Evolutionary conservation across 306 rosid genomes (phyloP), one percentile per base, ranked within the genome.

Genomic region (Prunus padus): DNA sequence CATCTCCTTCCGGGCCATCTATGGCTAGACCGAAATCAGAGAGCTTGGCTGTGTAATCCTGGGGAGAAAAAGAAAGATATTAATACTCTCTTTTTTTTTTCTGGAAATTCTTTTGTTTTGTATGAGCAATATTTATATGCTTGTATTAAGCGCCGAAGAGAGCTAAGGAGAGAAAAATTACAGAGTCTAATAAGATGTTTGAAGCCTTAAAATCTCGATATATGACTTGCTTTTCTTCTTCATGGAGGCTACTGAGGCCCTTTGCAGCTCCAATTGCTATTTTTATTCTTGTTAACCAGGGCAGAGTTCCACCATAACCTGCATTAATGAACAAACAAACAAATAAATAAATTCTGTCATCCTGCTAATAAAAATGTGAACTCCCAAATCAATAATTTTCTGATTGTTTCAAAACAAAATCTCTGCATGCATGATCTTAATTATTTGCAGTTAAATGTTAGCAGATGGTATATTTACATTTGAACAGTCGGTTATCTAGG

Each of bases 21-120:
- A 84, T 89, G 55, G 99, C 99, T 33, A 95, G 85, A 40, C 99
- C 99, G 1, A 95, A 95, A 84, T 95, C 99, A 1, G 97, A 92
- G 30, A 95, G 90, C 84, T 92, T 95, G 12, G 98, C 87, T 54
- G 77, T 85, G 81, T 76, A 92, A 81, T 95, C 92, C 98, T 91
- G 84, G 4, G 54, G 40, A 13, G 54, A 54, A 25, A 47, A 68
- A 66, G 26, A 20, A 67, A 44, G 42, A 18, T 0, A 1, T n/a
- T 26, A 71, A 14, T 37, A 20, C 20, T 42, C 37, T 1, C 18
- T 55, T 19, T n/a, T 26, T 18, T 33, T n/a, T 26, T 18, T 33
- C 12, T 30, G 11, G 23, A 50, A n/a, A 51, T 46, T 46, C 4
- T 46, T 46, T 37, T 2, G 9, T 37, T 37, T 59, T 16, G 25